These are phyloP conservation scores for Passiflora organensis DNA, from an alignment of 345 rosid species.

Conservation along the genomic window DNA sequence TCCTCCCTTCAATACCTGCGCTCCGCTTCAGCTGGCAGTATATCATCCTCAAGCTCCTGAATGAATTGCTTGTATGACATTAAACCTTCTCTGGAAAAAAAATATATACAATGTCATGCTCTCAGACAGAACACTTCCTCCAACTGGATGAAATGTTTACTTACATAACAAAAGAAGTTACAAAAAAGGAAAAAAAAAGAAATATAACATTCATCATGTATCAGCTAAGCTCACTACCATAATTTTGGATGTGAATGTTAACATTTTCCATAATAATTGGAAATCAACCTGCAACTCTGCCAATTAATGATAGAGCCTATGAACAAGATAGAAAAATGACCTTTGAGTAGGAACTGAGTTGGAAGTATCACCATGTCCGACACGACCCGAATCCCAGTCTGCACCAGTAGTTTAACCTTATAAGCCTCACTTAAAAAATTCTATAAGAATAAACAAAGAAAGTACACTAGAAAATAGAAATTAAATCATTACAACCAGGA, in stretches of 20 bases:
- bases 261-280: too few species aligned
- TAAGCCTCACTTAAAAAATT: background rate
- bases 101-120: background rate
- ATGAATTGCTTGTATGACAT: constrained; percentile 99
- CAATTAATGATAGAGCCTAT: constrained; percentile 10
- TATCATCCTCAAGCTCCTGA: constrained; percentile 98
- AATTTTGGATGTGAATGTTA: too few species aligned
- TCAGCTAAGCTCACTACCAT: too few species aligned
- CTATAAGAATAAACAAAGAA: too few species aligned
- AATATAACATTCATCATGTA: too few species aligned
- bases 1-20: constrained; percentile 53
- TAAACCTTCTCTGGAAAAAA: constrained; percentile 79
- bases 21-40: constrained; percentile 95
- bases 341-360: constrained; percentile 46
- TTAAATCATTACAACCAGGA: too few species aligned
- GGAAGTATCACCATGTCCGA: constrained; percentile 58
- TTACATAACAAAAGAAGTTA: background rate
- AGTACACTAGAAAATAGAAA: too few species aligned
- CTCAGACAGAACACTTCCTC: too few species aligned
- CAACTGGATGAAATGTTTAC: too few species aligned
- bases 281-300: too few species aligned
- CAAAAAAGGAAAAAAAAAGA: background rate
- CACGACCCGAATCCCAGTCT: constrained; percentile 83
- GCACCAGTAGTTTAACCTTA: constrained; percentile 17
- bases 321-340: constrained; percentile 33